These are phyloP conservation scores for Phaeoacremonium minimum DNA, from an alignment of 2,329 filamentous ascomycete genomes.

Conservation along the genomic window DNA sequence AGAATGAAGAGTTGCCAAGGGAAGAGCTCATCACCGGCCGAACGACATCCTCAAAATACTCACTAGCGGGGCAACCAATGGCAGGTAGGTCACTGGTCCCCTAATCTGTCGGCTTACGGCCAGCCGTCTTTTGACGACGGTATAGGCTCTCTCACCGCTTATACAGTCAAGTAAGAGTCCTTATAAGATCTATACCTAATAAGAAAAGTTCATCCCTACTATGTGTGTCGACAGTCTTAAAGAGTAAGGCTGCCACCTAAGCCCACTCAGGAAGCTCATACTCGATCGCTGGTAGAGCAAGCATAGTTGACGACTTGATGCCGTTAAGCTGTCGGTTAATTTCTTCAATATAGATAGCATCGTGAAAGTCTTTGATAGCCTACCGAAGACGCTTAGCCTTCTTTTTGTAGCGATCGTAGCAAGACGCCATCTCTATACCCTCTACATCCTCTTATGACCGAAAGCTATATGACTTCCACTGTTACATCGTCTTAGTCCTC, in stretches of 20 bases:
- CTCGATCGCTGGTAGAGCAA: constrained; percentile 12
- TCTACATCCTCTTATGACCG: constrained; percentile 12
- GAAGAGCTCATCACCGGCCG: no score
- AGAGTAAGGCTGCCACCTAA: constrained; percentile 13
- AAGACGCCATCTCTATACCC: constrained; percentile 6
- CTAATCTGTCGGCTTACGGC: background rate
- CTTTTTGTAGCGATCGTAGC: constrained; percentile 10
- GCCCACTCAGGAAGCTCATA: constrained; percentile 17
- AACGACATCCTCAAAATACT: background rate
- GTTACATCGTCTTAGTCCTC: constrained; percentile 6
- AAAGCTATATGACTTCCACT: constrained; percentile 11
- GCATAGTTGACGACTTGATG: constrained; percentile 11
- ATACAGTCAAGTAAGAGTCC: constrained; percentile 11
- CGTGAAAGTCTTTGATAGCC: constrained; percentile 14
- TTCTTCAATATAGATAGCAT: constrained; percentile 13
- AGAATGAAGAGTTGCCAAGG: no score
- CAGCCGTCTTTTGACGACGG: background rate
- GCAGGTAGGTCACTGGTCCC: background rate
- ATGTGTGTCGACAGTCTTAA: constrained; percentile 10
- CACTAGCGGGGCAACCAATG: background rate
- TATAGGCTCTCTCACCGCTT: constrained; percentile 12
- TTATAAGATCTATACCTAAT: constrained; percentile 12
- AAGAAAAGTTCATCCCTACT: constrained; percentile 12
- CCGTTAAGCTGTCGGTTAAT: constrained; percentile 14
- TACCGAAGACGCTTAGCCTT: constrained; percentile 11